Base-by-base conservation (phyloP, 768 basidiomycete species). In the Polyporus arcularius region DNA sequence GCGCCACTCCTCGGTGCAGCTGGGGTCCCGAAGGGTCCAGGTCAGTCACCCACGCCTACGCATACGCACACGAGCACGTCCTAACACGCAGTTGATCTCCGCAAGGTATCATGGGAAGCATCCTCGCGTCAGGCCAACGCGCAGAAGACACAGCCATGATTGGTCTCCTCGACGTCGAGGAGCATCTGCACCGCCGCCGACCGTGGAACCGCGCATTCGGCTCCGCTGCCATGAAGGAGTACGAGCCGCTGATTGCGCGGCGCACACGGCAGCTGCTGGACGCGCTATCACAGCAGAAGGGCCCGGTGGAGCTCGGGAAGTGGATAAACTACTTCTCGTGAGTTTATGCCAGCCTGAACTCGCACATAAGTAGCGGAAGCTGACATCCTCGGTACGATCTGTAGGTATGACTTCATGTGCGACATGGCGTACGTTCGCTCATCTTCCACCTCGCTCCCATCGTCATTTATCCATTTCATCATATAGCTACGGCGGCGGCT, bases 341-440 rank as follows among this genome's bases (percentile, higher is more conserved):
- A 26, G 65, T 55, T 57, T 68, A 7, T 70, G 75, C 53, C 61
- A 62, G 45, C 70, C 66, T 41, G 11, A 4, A 4, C 16, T 7
- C 41, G 16, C 41, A 39, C 16, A 21, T 30, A 21, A 5, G 4
- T 58, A 71, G 40, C 75, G 71, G 70, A 68, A 63, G 72, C 72
- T 43, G 77, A 77, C 66, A 75, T 21, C 12, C 4, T 18, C 10
- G 21, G 30, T 10, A 5, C 26, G 46, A 9, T 45, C 43, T 3
- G 6, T 14, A 80, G 79, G 28, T 79, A 75, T 57, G 80, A 80
- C 62, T 77, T 82, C 57, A 81, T 80, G 79, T 76, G 79, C 53
- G 79, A 80, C 58, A 74, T 81, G 74, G 74, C 74, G 79, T 80
- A 70, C 72, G 70, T 69, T 4, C 48, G 32, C 38, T 8, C 14